Evolutionary conservation across 768 basidiomycete species (phyloP).

Genomic region (Exidia glandulosa): DNA sequence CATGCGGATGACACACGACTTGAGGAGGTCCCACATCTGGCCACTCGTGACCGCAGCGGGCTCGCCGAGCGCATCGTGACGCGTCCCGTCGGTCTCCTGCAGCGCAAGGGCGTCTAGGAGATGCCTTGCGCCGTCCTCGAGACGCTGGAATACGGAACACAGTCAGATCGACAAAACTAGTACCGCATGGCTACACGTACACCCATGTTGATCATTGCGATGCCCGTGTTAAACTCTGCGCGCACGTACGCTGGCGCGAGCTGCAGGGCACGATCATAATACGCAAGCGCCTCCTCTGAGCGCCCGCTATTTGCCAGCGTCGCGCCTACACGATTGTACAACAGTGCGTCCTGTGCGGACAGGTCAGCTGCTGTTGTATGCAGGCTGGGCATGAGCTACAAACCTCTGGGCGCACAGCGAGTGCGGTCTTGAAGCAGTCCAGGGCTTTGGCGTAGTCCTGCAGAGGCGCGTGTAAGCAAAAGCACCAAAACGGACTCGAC

Average conservation of each 20-base stretch:
- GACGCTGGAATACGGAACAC: conserved; percentile 38
- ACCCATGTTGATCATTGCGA: conserved; percentile 79
- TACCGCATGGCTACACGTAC: conserved; percentile 37
- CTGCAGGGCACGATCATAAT: conserved; percentile 78
- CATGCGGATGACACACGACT: conserved; percentile 72
- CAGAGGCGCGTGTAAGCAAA: conserved; percentile 1
- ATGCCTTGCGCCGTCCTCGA: conserved; percentile 77
- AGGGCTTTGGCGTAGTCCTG: conserved; percentile 87
- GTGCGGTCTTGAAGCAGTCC: conserved; percentile 86
- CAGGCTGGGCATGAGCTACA: too few relatives aligned
- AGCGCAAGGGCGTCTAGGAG: conserved; percentile 81
- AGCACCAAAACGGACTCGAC: conserved; percentile 28
- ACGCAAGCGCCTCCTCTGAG: conserved; percentile 71
- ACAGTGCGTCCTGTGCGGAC: conserved; percentile 83
- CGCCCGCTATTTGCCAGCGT: conserved; percentile 84
- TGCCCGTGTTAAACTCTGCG: conserved; percentile 91
- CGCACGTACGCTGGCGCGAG: conserved; percentile 85
- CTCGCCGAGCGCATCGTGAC: conserved; percentile 47
- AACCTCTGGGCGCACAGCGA: conserved; percentile 82
- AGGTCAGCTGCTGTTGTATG: too few relatives aligned
- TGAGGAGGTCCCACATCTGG: conserved; percentile 67
- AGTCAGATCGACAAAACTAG: conserved; percentile 4
- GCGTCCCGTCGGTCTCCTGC: conserved; percentile 75
- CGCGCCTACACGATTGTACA: conserved; percentile 91
- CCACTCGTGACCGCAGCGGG: conserved; percentile 42